A percentile compares a stretch with the other conserved stretches of the same genome.
Evolutionary conservation across 2,329 filamentous ascomycete genomes (phyloP).

Genomic region (Exophiala lecanii-corni): DNA sequence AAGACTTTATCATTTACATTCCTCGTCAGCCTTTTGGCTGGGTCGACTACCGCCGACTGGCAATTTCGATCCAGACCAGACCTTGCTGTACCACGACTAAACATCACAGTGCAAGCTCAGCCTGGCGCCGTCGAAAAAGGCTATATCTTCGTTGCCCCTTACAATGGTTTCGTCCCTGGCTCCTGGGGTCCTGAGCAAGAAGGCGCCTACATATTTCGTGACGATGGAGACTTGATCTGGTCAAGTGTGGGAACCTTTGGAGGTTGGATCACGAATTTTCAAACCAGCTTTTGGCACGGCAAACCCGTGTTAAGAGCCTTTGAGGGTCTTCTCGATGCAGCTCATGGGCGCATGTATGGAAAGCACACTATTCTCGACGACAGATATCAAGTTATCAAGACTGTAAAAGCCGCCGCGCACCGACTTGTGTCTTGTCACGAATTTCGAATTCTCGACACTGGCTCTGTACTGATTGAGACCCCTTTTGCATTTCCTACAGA

Average conservation of each 20-base stretch:
- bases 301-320: conserved; percentile 52
- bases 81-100: neutral
- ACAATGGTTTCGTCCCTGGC: conserved; percentile 36
- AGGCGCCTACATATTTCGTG: conserved; percentile 52
- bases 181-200: conserved; percentile 42
- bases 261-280: conserved; percentile 53
- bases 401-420: neutral
- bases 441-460: neutral
- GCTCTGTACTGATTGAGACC: neutral
- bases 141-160: conserved; percentile 38
- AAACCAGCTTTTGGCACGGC: conserved; percentile 47
- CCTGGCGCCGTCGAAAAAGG: conserved; percentile 33
- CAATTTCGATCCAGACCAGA: neutral
- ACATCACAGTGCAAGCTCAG: conserved; percentile 37
- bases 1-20: neutral
- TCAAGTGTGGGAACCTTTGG: conserved; percentile 52
- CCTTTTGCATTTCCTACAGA: neutral
- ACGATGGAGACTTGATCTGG: conserved; percentile 54
- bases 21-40: neutral
- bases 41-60: neutral
- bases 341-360: conserved; percentile 35
- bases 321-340: conserved; percentile 49
- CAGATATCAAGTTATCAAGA: neutral
- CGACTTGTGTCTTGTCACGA: neutral
- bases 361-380: neutral